Conservation (phyloP, 495 filamentous ascomycete species). For the Penicillium parvum region DNA sequence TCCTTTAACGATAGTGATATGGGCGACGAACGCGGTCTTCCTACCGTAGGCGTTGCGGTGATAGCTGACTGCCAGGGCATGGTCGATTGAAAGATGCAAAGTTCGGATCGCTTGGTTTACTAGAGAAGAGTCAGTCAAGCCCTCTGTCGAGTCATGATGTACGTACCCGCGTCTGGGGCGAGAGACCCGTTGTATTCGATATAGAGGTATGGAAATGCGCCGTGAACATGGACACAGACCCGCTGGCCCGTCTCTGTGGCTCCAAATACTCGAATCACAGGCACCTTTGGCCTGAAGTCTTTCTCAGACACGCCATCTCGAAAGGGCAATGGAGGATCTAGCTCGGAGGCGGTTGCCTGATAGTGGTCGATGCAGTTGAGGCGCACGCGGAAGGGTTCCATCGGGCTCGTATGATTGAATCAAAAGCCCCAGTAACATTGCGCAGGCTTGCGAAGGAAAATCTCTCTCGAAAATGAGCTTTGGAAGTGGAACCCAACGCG, state of each 20-base stretch:
- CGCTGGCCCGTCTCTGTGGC: constrained; percentile 94
- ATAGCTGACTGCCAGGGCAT: constrained; percentile 77
- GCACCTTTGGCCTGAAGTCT: constrained; percentile 63
- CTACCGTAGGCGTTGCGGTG: constrained; percentile 66
- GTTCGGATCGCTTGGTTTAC: constrained; percentile 66
- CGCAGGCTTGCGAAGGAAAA: constrained; percentile 7
- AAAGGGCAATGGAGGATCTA: constrained; percentile 73
- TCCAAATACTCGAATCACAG: constrained; percentile 87
- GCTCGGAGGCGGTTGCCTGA: constrained; percentile 66
- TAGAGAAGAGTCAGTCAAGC: constrained; percentile 20
- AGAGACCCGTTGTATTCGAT: constrained; percentile 77
- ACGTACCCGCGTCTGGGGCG: constrained; percentile 59
- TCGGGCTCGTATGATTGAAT: constrained; percentile 22
- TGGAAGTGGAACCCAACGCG: neutral
- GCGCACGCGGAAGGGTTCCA: constrained; percentile 77
- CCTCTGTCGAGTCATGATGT: neutral
- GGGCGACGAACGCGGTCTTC: constrained; percentile 71
- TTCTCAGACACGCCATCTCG: constrained; percentile 48
- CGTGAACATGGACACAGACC: constrained; percentile 94
- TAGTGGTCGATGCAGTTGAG: constrained; percentile 96
- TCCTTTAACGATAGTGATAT: constrained; percentile 88
- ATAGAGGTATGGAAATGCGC: constrained; percentile 91
- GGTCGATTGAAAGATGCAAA: constrained; percentile 77
- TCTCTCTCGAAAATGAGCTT: constrained; percentile 5
- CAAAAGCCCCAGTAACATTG: constrained; percentile 28